Conservation (phyloP, 768 basidiomycete genomes). For the Austroboletus eburneus region DNA sequence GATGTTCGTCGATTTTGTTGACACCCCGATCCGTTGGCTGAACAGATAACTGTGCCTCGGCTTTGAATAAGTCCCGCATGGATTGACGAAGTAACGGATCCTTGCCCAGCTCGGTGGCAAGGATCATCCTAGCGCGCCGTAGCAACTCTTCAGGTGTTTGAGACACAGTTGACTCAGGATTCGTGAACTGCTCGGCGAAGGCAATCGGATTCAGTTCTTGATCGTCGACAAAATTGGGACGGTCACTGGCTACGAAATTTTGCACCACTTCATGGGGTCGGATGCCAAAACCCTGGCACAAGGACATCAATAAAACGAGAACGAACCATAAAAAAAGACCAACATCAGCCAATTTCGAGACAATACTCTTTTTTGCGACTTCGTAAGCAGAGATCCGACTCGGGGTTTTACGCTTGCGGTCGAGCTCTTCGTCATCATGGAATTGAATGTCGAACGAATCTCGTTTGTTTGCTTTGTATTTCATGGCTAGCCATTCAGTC, state of each 20-base stretch:
- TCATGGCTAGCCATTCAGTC: slow-evolving; percentile 86
- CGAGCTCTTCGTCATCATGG: slow-evolving; percentile 59
- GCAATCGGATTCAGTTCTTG: slow-evolving; percentile 73
- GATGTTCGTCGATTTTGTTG: slow-evolving; percentile 69
- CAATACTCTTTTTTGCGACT: slow-evolving; percentile 71
- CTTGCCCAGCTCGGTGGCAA: slow-evolving; percentile 87
- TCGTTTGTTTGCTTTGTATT: slow-evolving; percentile 72
- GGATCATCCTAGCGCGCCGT: slow-evolving; percentile 71
- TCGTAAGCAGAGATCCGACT: slow-evolving; percentile 84
- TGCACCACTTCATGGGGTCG: slow-evolving; percentile 78
- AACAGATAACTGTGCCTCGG: slow-evolving; percentile 72
- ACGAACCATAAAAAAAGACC: slow-evolving; percentile 14
- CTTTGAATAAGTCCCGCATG: slow-evolving; percentile 71
- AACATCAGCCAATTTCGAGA: slow-evolving; percentile 79
- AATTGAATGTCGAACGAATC: slow-evolving; percentile 60
- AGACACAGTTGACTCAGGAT: slow-evolving; percentile 57
- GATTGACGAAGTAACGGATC: slow-evolving; percentile 83
- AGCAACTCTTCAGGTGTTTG: slow-evolving; percentile 65
- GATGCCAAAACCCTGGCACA: slow-evolving; percentile 77
- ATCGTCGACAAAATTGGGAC: slow-evolving; percentile 72
- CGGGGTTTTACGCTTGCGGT: slow-evolving; percentile 74
- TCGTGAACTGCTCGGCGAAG: slow-evolving; percentile 83
- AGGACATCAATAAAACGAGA: neutral
- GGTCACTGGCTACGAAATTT: slow-evolving; percentile 64
- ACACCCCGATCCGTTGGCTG: slow-evolving; percentile 85